These are phyloP conservation scores for Phytophthora kernoviae DNA, from an alignment of 352 stramenopile species.

Conservation along the genomic window DNA sequence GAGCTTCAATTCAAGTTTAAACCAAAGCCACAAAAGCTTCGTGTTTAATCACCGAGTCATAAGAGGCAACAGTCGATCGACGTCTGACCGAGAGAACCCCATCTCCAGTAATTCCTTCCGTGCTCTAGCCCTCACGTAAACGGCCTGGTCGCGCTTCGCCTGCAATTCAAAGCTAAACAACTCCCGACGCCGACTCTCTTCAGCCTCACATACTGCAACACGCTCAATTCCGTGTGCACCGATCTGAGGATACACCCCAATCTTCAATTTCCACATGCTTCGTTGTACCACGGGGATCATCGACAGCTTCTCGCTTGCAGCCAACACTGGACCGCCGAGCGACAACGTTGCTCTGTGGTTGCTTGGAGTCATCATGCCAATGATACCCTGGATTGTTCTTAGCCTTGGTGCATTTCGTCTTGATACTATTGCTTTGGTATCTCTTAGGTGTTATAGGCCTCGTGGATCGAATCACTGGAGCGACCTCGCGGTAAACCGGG, in stretches of 20 bases:
- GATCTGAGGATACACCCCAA: not conserved
- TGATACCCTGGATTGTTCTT: too few relatives aligned
- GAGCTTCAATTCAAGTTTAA: too few relatives aligned
- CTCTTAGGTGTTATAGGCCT: too few relatives aligned
- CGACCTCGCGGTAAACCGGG: slow-evolving; percentile 27
- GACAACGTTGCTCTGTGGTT: too few relatives aligned
- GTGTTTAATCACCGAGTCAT: too few relatives aligned
- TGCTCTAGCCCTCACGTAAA: slow-evolving; percentile 39
- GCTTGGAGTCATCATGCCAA: too few relatives aligned
- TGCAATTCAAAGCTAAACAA: slow-evolving; percentile 51
- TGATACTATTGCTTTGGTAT: too few relatives aligned
- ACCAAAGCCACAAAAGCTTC: too few relatives aligned
- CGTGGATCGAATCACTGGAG: not conserved
- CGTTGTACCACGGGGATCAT: too few relatives aligned
- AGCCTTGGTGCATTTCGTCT: too few relatives aligned
- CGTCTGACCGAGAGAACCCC: slow-evolving; percentile 29
- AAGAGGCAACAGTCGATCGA: slow-evolving; percentile 44
- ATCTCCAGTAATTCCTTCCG: slow-evolving; percentile 48
- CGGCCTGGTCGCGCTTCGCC: slow-evolving; percentile 40
- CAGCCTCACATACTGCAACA: slow-evolving; percentile 10
- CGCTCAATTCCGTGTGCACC: not conserved
- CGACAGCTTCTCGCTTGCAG: too few relatives aligned
- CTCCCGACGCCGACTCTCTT: slow-evolving; percentile 34
- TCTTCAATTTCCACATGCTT: slow-evolving; percentile 3
- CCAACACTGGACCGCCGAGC: too few relatives aligned